Evolutionary conservation across 2,329 filamentous ascomycete genomes (phyloP), one percentile per base, ranked within the genome.

Genomic region (Cercospora sp.): DNA sequence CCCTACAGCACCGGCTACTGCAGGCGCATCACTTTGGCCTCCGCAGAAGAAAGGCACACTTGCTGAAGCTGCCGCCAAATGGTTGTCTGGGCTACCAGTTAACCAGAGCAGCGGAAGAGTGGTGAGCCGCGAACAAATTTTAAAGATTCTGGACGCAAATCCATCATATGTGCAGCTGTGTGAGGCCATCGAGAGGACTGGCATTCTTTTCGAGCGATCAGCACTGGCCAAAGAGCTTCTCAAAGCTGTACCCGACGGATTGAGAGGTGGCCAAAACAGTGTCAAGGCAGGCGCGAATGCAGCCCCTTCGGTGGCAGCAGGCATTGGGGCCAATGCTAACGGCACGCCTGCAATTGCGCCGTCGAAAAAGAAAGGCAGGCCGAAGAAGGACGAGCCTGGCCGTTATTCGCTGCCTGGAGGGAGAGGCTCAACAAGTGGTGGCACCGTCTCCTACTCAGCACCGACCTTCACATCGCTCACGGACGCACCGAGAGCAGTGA

Each of bases 131-230:
- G 75, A 80, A 9, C 76, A 82, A 20, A 78, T 88, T 9, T 74
- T 82, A 23, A 75, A 73, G 1, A 79, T 88, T 42, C 78, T 89
- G 8, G 79, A 86, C 60, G 74, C 77, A 7, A 87, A 88, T 70
- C 85, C 86, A 2, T 85, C 82, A 2, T 88, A 88, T 69, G 82
- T 83, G 67, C 80, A 85, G 61, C 76, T 88, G 2, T 89, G 87
- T 72, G 81, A 85, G 68, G 78, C 80, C 57, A 75, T 88, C 5
- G 86, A 89, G 69, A 73, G 71, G 1, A 80, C 80, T 71, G 84
- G 83, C 0, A 77, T 87, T 16, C 79, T 75, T 33, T 78, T 88
- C 36, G 83, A 88, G 69, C 80, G 85, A 64, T 82, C 84, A 5
- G 77, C 80, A 0, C 85, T 89, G 71, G 87, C 87, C 10, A 81